Conservation (phyloP, 1,284 basidiomycete genomes). For the Phellinidium pouzarii region DNA sequence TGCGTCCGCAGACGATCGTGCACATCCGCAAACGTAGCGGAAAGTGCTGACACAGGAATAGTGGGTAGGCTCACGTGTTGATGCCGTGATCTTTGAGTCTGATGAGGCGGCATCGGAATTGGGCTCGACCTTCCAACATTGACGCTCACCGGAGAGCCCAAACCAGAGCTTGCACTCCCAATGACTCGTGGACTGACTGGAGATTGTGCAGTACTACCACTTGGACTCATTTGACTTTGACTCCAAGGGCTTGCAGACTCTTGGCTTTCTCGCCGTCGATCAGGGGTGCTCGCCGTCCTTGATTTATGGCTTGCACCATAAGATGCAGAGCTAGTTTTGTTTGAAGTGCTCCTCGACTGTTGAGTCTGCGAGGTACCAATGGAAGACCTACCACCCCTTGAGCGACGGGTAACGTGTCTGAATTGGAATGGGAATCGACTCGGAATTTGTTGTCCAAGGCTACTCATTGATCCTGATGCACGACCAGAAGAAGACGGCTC, state of each 20-base stretch:
- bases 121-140: slow-evolving; percentile 28
- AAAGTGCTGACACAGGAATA: slow-evolving; percentile 17
- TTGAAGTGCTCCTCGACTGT: slow-evolving; percentile 9
- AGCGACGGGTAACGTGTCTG: slow-evolving; percentile 36
- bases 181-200: slow-evolving; percentile 22
- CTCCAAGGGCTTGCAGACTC: slow-evolving; percentile 12
- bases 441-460: slow-evolving; percentile 64
- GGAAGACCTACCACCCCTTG: slow-evolving; percentile 31
- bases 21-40: not conserved
- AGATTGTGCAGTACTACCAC: not conserved
- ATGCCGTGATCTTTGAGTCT: slow-evolving; percentile 28
- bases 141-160: slow-evolving; percentile 27
- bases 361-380: slow-evolving; percentile 25
- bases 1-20: slow-evolving; percentile 17
- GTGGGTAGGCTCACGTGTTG: slow-evolving; percentile 13
- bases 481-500: slow-evolving; percentile 45
- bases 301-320: slow-evolving; percentile 9
- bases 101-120: slow-evolving; percentile 68
- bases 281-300: slow-evolving; percentile 19
- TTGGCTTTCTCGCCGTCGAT: slow-evolving; percentile 10
- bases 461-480: slow-evolving; percentile 71
- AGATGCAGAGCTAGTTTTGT: slow-evolving; percentile 24
- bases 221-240: slow-evolving; percentile 3
- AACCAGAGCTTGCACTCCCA: slow-evolving; percentile 12
- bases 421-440: slow-evolving; percentile 67